Evolutionary conservation across 192 early-diverging fungal genomes (phyloP).

Genomic region (Coemansia sp.): DNA sequence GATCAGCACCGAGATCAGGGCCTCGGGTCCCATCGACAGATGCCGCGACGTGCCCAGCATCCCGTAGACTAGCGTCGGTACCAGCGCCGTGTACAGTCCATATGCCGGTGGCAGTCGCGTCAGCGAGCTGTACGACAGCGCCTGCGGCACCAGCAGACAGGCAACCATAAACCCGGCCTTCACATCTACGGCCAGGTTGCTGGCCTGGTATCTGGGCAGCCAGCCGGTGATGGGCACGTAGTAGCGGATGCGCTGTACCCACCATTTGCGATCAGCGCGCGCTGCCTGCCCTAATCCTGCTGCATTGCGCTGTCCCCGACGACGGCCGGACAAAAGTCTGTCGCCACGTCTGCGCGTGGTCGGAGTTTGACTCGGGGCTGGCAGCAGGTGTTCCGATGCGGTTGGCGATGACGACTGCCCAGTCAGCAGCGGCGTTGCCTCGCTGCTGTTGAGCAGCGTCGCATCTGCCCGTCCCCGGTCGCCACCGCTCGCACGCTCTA

Average conservation of each 20-base stretch:
- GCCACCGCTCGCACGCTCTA: background rate
- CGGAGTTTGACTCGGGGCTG: conserved; percentile 18
- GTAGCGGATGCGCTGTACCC: conserved; percentile 66
- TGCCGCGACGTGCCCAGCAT: conserved; percentile 93
- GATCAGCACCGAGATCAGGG: conserved; percentile 81
- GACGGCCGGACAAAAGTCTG: conserved; percentile 4
- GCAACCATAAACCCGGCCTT: conserved; percentile 82
- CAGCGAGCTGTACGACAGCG: conserved; percentile 86
- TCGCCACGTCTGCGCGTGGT: background rate
- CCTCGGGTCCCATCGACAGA: conserved; percentile 93
- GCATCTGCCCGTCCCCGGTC: background rate
- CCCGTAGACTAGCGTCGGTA: conserved; percentile 80
- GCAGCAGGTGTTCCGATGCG: conserved; percentile 12
- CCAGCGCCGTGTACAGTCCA: conserved; percentile 84
- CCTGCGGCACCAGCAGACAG: conserved; percentile 70
- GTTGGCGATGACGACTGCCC: conserved; percentile 3
- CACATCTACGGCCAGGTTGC: conserved; percentile 66
- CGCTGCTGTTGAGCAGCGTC: background rate
- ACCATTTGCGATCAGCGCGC: conserved; percentile 19
- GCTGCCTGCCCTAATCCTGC: conserved; percentile 1
- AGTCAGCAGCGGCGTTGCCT: conserved; percentile 24
- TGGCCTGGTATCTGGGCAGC: conserved; percentile 74
- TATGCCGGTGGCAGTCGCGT: conserved; percentile 81
- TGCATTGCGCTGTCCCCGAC: background rate
- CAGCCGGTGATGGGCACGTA: conserved; percentile 93